These are phyloP conservation scores for Wickerhamomyces pijperi DNA, from an alignment of 805 yeast species.

Conservation along the genomic window DNA sequence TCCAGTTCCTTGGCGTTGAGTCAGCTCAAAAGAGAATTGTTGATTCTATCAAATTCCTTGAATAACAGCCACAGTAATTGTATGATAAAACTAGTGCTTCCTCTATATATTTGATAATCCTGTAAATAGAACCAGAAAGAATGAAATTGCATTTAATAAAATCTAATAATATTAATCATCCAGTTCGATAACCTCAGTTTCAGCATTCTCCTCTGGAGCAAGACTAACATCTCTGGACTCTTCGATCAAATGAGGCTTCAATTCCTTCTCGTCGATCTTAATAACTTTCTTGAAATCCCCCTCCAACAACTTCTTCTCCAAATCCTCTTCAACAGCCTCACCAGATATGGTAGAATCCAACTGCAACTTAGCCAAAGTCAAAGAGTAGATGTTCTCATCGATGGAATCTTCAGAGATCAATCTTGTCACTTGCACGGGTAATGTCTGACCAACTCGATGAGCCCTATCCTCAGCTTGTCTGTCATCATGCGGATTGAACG, in stretches of 20 bases:
- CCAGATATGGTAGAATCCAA: slow-evolving; percentile 41
- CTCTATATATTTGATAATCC: no score
- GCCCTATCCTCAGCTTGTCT: slow-evolving; percentile 98
- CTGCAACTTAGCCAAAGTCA: slow-evolving; percentile 86
- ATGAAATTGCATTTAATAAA: no score
- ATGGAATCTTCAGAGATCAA: slow-evolving; percentile 65
- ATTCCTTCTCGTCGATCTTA: neutral
- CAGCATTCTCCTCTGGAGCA: neutral
- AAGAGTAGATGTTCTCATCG: slow-evolving; percentile 77
- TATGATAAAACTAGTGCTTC: no score
- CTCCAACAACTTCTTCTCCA: slow-evolving; percentile 3
- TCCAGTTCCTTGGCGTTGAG: slow-evolving; percentile 42
- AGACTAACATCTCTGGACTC: neutral
- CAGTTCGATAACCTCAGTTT: slow-evolving; percentile 1
- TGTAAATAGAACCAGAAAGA: neutral
- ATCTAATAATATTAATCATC: slow-evolving; percentile 1
- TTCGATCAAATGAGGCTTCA: neutral
- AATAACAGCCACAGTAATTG: neutral
- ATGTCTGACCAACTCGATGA: slow-evolving; percentile 90
- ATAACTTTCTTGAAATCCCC: neutral
- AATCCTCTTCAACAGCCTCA: slow-evolving; percentile 18
- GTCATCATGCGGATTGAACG: slow-evolving; percentile 97
- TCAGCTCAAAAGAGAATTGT: slow-evolving; percentile 6
- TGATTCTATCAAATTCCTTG: neutral
- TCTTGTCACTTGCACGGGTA: slow-evolving; percentile 70